Percentiles rank a stretch among this genome's conserved stretches.
Conservation (phyloP, 352 stramenopile genomes). For the Thalassiosira hispida region DNA sequence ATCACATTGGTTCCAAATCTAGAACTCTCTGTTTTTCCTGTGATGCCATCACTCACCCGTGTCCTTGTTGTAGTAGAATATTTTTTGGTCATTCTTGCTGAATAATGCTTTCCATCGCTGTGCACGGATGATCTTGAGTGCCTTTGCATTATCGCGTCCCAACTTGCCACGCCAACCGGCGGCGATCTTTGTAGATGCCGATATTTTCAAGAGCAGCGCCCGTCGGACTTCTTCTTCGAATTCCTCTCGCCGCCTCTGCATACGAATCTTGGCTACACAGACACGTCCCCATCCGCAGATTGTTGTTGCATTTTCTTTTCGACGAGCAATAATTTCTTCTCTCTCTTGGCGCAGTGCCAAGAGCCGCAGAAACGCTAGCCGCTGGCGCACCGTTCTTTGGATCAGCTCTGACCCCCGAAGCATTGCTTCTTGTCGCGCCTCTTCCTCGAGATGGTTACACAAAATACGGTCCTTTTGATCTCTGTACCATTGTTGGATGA, state of each 20-base stretch:
- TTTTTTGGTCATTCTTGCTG: conserved; percentile 77
- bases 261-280: conserved; percentile 38
- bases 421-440: conserved; percentile 14
- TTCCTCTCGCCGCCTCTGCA: conserved; percentile 42
- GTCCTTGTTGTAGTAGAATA: conserved; percentile 91
- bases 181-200: conserved; percentile 86
- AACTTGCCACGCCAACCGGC: conserved; percentile 84
- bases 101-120: conserved; percentile 91
- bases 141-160: conserved; percentile 83
- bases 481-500: conserved; percentile 46
- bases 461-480: conserved; percentile 20
- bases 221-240: conserved; percentile 61
- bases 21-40: conserved; percentile 91
- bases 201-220: conserved; percentile 81
- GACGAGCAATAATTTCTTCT: conserved; percentile 22
- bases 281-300: conserved; percentile 42
- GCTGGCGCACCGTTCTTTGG: conserved; percentile 37
- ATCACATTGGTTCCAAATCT: conserved; percentile 89
- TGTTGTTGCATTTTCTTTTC: conserved; percentile 48
- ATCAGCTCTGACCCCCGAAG: conserved; percentile 31
- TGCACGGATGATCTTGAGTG: conserved; percentile 82
- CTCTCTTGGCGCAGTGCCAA: conserved; percentile 22
- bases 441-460: conserved; percentile 10
- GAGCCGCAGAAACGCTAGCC: conserved; percentile 36
- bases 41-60: conserved; percentile 90